Percentiles rank a stretch among this genome's conserved stretches.
Evolutionary conservation across 768 basidiomycete genomes (phyloP).

Genomic region (Hericium alpestre): DNA sequence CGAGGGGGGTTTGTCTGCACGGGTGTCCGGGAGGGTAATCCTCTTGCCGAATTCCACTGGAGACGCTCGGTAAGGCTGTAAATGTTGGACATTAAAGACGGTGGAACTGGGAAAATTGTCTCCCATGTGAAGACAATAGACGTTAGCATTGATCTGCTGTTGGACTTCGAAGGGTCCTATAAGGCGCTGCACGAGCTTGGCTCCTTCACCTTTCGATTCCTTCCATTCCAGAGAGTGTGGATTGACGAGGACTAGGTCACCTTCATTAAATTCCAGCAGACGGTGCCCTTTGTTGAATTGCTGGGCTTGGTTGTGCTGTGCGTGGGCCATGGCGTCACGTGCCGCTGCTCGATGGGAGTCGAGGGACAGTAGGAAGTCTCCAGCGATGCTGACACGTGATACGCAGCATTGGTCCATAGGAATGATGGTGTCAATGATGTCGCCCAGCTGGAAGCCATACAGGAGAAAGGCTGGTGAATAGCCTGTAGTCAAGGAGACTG

Average conservation of each 20-base stretch:
- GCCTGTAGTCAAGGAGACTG: constrained; percentile 5
- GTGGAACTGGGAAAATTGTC: constrained; percentile 14
- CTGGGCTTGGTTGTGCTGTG: constrained; percentile 7
- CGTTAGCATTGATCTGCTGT: constrained; percentile 14
- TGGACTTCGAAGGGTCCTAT: constrained; percentile 18
- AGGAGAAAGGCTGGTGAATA: constrained; percentile 12
- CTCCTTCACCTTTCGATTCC: constrained; percentile 14
- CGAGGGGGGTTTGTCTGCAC: background rate
- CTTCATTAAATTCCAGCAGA: constrained; percentile 10
- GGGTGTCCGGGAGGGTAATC: background rate
- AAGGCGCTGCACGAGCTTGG: constrained; percentile 12
- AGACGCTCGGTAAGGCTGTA: constrained; percentile 13
- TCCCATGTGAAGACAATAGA: constrained; percentile 13
- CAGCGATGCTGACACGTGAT: background rate
- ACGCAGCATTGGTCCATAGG: background rate
- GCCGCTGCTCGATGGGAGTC: constrained; percentile 4
- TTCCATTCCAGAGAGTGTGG: constrained; percentile 13
- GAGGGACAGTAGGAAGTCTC: background rate
- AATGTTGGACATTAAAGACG: constrained; percentile 17
- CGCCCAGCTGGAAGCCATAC: constrained; percentile 9
- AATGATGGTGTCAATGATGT: background rate
- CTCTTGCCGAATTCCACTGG: constrained; percentile 9
- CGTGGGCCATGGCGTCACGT: constrained; percentile 7
- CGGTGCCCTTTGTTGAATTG: constrained; percentile 12
- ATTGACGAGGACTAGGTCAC: constrained; percentile 15